These are phyloP conservation scores for Anisodus acutangulus DNA, from an alignment of 257 asterid genomes.

Conservation along the genomic window DNA sequence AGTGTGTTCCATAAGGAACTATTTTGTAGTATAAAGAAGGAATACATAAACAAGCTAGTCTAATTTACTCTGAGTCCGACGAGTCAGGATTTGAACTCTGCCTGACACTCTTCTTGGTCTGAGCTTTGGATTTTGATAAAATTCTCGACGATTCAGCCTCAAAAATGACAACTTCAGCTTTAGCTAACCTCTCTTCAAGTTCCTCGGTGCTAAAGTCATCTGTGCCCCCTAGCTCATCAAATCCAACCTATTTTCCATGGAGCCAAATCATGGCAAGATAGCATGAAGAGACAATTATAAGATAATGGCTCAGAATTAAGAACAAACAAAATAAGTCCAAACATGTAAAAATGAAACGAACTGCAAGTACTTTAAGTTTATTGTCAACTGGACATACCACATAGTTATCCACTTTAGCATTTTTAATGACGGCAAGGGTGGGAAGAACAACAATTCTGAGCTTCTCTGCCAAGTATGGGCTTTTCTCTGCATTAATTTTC, in stretches of 20 bases:
- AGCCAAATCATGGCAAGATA: not conserved
- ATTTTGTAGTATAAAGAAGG: not conserved
- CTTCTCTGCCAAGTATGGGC: constrained; percentile 85
- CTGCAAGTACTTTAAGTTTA: not conserved
- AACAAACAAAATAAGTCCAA: not conserved
- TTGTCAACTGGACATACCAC: constrained; percentile 58
- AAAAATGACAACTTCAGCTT: constrained; percentile 62
- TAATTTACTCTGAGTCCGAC: constrained; percentile 75
- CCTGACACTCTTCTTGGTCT: constrained; percentile 65
- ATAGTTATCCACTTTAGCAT: constrained; percentile 92
- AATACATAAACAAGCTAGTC: not conserved
- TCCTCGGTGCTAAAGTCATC: constrained; percentile 94
- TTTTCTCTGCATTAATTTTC: constrained; percentile 94
- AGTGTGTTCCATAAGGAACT: not conserved
- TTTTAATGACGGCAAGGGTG: constrained; percentile 84
- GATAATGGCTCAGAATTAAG: not conserved
- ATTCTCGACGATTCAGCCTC: constrained; percentile 77
- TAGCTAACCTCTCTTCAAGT: constrained; percentile 90
- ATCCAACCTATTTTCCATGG: constrained; percentile 67
- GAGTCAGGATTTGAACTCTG: constrained; percentile 70
- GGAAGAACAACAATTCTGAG: constrained; percentile 91
- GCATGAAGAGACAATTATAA: not conserved
- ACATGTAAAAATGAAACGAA: not conserved
- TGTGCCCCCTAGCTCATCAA: constrained; percentile 91
- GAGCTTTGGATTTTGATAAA: constrained; percentile 62